Base-by-base conservation (phyloP, 106 monocot genomes). In the Posidonia australis region DNA sequence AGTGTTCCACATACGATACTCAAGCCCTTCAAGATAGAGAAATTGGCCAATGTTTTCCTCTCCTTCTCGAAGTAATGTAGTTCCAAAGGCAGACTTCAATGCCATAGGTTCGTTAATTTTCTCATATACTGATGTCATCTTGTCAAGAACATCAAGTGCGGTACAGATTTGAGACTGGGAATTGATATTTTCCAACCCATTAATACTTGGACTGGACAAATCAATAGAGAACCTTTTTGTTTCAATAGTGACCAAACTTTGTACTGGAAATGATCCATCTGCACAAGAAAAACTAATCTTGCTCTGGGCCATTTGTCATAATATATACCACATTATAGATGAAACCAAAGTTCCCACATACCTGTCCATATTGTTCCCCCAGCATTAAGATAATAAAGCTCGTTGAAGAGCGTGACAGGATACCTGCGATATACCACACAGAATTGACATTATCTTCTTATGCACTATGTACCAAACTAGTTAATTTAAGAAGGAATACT, bases 361-460 rank as follows among this genome's bases (percentile, higher is more conserved):
- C 96, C 96, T 74, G 91, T 98, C 96, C 96, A 98, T 57, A 98
- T 85, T 31, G 87, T 83, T 70, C 87, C 90, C 53, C 96, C 96
- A 62, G 96, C 87, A 87, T 91, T 98, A 63, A 98, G 90, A 77
- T 84, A 98, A 55, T 98, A 91, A 20, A 98, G 85, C 68, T 98
- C 91, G 76, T 98, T 98, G 70, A 98, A 98, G 59, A 98, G 85
- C 70, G 87, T 98, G 26, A 81, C 69, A 27, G 76, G 87, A 36
- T 91, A 98, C 96, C 96, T 98, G 77, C 6, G 45, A 19, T 48
- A 48, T 46, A 5, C 11, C 23, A 58, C 23, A 58, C 24, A 26
- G 26, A 14, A 26, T 58, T 58, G 58, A 58, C 6, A 58, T 26
- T n/a, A n/a, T 58, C 58, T 26, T 58, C 5, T 10, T 58, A 58